These are phyloP conservation scores for Penicillium capsulatum DNA, from an alignment of 2,329 filamentous ascomycete species.

Conservation along the genomic window DNA sequence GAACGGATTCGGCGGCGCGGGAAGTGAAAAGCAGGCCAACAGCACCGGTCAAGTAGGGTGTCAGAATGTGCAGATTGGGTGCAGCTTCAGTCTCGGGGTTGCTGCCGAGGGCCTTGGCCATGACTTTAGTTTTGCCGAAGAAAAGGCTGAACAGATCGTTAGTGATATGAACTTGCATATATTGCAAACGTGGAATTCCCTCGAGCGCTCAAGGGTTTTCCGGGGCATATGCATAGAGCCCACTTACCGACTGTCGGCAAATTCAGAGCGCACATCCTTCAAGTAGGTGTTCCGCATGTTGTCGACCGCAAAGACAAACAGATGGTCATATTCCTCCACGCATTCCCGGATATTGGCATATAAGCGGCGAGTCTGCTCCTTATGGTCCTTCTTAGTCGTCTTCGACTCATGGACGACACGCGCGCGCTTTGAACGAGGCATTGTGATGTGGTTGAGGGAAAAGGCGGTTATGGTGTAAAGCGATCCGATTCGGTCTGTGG, in stretches of 20 bases:
- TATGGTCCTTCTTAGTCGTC: conserved; percentile 86
- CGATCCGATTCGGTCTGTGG: conserved; percentile 20
- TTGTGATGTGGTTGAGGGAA: conserved; percentile 42
- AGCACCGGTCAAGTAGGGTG: conserved; percentile 68
- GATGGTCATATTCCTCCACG: conserved; percentile 79
- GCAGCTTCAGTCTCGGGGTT: conserved; percentile 74
- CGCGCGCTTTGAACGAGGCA: conserved; percentile 95
- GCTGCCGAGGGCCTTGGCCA: conserved; percentile 87
- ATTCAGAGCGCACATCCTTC: conserved; percentile 81
- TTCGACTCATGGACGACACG: conserved; percentile 86
- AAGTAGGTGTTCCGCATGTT: conserved; percentile 98
- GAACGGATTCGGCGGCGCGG: conserved; percentile 63
- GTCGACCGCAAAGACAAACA: conserved; percentile 89
- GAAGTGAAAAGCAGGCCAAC: conserved; percentile 90
- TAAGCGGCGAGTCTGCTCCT: conserved; percentile 80
- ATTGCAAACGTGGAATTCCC: no score
- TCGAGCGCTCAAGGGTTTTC: no score
- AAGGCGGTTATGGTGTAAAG: conserved; percentile 22
- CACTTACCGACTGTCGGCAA: conserved; percentile 73
- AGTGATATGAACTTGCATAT: no score
- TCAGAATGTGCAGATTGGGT: conserved; percentile 68
- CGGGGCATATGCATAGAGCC: neutral
- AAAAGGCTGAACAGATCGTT: conserved; percentile 62
- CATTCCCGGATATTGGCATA: conserved; percentile 84
- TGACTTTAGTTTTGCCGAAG: conserved; percentile 99